A percentile compares a stretch with the other conserved stretches of the same genome.
Evolutionary conservation across 176 grass and related monocot species (phyloP).

Genomic region (Areca catechu): DNA sequence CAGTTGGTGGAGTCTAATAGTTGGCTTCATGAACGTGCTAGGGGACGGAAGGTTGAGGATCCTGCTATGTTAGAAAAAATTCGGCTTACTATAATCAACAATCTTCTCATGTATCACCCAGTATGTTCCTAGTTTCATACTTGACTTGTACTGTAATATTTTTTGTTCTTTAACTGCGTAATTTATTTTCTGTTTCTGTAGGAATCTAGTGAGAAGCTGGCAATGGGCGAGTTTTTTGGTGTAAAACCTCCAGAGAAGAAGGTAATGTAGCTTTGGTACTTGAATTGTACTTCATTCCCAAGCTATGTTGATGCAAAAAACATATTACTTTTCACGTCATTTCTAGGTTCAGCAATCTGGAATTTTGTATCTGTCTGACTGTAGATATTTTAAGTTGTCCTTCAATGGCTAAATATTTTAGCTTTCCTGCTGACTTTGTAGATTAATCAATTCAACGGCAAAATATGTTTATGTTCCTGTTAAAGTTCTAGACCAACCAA

Average conservation of each 20-base stretch:
- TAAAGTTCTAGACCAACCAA: too few relatives aligned
- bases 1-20: too few relatives aligned
- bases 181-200: constrained; percentile 21
- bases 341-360: too few relatives aligned
- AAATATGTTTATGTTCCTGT: too few relatives aligned
- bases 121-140: constrained; percentile 36
- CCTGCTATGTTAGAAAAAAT: constrained; percentile 89
- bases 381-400: too few relatives aligned
- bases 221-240: constrained; percentile 97
- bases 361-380: too few relatives aligned
- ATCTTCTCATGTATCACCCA: constrained; percentile 93
- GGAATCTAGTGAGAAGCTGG: constrained; percentile 96
- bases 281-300: constrained; percentile 4
- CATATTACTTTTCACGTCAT: neutral
- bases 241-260: constrained; percentile 82
- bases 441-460: too few relatives aligned
- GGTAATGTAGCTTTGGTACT: constrained; percentile 23
- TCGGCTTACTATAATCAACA: constrained; percentile 92
- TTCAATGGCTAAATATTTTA: too few relatives aligned
- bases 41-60: constrained; percentile 90
- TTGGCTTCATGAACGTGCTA: constrained; percentile 2
- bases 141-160: too few relatives aligned
- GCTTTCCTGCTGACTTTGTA: too few relatives aligned
- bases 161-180: too few relatives aligned
- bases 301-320: constrained; percentile 1